These are phyloP conservation scores for Takashimella tepidaria DNA, from an alignment of 1,284 basidiomycete species.

Conservation along the genomic window DNA sequence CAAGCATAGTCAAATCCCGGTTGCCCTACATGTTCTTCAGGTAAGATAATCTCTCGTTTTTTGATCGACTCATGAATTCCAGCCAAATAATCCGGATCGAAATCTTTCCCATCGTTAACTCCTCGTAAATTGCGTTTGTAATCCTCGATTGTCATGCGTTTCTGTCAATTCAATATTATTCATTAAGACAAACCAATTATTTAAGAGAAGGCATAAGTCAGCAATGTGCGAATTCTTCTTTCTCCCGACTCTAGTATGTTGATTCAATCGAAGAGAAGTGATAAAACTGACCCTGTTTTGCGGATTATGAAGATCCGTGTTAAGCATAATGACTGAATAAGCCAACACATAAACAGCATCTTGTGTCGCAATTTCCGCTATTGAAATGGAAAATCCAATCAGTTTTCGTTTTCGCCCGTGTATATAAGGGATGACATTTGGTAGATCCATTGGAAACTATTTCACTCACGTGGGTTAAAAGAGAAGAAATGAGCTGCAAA, in stretches of 20 bases:
- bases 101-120: conserved; percentile 82
- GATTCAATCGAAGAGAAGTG: not conserved
- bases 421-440: too few species aligned
- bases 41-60: conserved; percentile 93
- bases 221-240: too few species aligned
- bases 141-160: conserved; percentile 94
- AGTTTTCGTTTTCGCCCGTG: too few species aligned
- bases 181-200: too few species aligned
- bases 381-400: too few species aligned
- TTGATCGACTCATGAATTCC: conserved; percentile 90
- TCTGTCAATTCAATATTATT: conserved; percentile 57
- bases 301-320: conserved; percentile 97
- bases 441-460: not conserved
- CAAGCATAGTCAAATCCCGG: conserved; percentile 98
- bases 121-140: conserved; percentile 89
- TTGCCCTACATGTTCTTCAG: conserved; percentile 95
- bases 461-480: conserved; percentile 62
- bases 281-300: conserved; percentile 64
- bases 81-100: conserved; percentile 76
- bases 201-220: too few species aligned
- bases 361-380: conserved; percentile 80
- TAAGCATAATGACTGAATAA: conserved; percentile 97
- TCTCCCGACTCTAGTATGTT: too few species aligned
- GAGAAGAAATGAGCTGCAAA: conserved; percentile 91
- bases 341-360: conserved; percentile 93